These are phyloP conservation scores for Gilbertella persicaria DNA, from an alignment of 371 early-diverging fungal species.

Conservation along the genomic window DNA sequence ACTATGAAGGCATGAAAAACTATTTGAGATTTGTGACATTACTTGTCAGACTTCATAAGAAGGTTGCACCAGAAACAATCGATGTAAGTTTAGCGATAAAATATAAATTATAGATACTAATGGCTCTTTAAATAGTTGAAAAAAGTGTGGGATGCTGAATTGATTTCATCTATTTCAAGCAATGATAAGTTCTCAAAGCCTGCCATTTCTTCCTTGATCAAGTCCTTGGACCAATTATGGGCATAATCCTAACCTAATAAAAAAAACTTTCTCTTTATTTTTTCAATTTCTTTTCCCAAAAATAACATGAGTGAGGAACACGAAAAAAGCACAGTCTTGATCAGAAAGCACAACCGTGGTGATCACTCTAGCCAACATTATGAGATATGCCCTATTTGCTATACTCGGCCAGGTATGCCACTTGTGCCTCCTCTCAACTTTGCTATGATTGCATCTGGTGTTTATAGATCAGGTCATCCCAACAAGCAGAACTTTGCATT, in stretches of 20 bases:
- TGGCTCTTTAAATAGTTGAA: slow-evolving; percentile 13
- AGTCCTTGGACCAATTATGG: slow-evolving; percentile 23
- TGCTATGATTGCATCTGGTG: slow-evolving; percentile 83
- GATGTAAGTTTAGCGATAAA: slow-evolving; percentile 39
- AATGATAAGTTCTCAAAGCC: slow-evolving; percentile 29
- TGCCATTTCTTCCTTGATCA: slow-evolving; percentile 22
- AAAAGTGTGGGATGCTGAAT: slow-evolving; percentile 29
- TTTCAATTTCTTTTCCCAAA: background rate
- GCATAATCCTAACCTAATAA: slow-evolving; percentile 3
- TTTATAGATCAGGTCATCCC: slow-evolving; percentile 88
- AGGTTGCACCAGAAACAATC: slow-evolving; percentile 24
- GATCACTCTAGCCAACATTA: slow-evolving; percentile 7
- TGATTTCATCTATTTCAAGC: slow-evolving; percentile 19
- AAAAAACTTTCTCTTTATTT: background rate
- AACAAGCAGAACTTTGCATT: slow-evolving; percentile 82
- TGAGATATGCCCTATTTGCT: slow-evolving; percentile 42
- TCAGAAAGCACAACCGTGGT: slow-evolving; percentile 1
- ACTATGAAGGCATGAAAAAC: slow-evolving; percentile 30
- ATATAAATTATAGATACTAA: background rate
- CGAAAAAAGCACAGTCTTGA: slow-evolving; percentile 8
- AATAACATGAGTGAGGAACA: background rate
- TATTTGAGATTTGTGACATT: slow-evolving; percentile 27
- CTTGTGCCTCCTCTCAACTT: slow-evolving; percentile 91
- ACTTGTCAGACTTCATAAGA: slow-evolving; percentile 31
- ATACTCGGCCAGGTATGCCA: slow-evolving; percentile 44